A percentile compares a stretch with the other conserved stretches of the same genome.
phyloP scores from a whole-genome alignment of 2,329 filamentous ascomycete genomes.

The Leptographium lundbergii region DNA sequence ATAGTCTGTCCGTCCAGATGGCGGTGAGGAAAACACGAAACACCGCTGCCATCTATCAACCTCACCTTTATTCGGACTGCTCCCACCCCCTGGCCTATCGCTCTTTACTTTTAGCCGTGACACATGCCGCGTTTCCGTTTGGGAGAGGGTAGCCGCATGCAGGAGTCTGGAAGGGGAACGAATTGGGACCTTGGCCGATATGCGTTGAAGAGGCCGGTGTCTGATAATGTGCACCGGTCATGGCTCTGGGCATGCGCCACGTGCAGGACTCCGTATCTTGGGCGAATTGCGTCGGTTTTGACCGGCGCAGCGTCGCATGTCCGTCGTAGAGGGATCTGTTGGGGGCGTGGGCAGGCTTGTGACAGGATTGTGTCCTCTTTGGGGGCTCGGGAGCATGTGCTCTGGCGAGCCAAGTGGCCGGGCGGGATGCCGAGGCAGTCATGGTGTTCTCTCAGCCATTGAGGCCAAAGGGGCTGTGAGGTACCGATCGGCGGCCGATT shows the following conservation, averaged over 20 bases:
- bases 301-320: not conserved
- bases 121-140: not conserved
- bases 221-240: not conserved
- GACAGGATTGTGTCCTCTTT: no score
- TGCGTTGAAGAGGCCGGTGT: not conserved
- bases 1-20: not conserved
- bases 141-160: not conserved
- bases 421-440: no score
- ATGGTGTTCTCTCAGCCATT: no score
- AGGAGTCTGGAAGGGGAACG: not conserved
- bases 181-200: not conserved
- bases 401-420: no score
- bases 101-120: not conserved
- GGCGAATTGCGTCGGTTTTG: not conserved
- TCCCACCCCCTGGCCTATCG: not conserved
- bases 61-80: not conserved
- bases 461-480: not conserved
- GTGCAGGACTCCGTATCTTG: not conserved
- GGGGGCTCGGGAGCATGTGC: no score
- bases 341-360: not conserved
- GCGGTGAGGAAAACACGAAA: conserved; percentile 1
- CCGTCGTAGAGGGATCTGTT: not conserved
- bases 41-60: not conserved
- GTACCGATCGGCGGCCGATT: not conserved
- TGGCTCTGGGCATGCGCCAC: not conserved